These are phyloP conservation scores for Geranium brycei DNA, from an alignment of 345 rosid species.

Conservation along the genomic window DNA sequence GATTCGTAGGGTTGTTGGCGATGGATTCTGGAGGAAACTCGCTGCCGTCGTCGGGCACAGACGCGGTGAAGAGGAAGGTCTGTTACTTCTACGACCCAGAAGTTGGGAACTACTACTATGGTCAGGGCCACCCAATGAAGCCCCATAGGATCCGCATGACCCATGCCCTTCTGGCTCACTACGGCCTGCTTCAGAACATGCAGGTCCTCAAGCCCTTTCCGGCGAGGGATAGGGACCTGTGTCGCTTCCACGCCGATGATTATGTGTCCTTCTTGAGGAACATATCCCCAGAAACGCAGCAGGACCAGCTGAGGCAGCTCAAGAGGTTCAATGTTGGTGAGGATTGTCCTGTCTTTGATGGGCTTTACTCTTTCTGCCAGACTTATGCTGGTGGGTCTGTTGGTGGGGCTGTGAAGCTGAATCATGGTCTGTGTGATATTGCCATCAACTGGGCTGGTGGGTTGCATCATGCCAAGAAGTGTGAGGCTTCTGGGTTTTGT, in stretches of 20 bases:
- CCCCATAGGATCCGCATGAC: conserved; percentile 58
- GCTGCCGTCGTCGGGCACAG: neutral
- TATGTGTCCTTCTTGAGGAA: conserved; percentile 43
- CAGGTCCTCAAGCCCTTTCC: conserved; percentile 51
- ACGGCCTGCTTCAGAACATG: conserved; percentile 54
- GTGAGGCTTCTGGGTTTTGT: conserved; percentile 60
- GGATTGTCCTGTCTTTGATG: conserved; percentile 57
- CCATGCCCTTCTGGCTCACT: conserved; percentile 49
- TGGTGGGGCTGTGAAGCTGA: conserved; percentile 49
- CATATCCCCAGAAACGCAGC: conserved; percentile 50
- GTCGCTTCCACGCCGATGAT: conserved; percentile 57
- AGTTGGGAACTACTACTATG: conserved; percentile 55
- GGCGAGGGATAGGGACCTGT: conserved; percentile 49
- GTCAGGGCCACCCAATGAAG: conserved; percentile 59
- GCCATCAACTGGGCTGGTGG: conserved; percentile 64
- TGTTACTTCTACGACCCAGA: conserved; percentile 64
- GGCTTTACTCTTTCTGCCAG: conserved; percentile 48
- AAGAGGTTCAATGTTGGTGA: conserved; percentile 56
- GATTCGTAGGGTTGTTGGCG: neutral
- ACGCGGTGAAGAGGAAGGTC: conserved; percentile 46
- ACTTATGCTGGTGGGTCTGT: conserved; percentile 58
- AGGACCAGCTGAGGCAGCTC: conserved; percentile 47
- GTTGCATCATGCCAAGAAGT: conserved; percentile 56
- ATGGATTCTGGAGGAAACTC: neutral
- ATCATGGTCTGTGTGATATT: conserved; percentile 45